Base-by-base conservation (phyloP, 345 rosid genomes). In the Geranium brycei region DNA sequence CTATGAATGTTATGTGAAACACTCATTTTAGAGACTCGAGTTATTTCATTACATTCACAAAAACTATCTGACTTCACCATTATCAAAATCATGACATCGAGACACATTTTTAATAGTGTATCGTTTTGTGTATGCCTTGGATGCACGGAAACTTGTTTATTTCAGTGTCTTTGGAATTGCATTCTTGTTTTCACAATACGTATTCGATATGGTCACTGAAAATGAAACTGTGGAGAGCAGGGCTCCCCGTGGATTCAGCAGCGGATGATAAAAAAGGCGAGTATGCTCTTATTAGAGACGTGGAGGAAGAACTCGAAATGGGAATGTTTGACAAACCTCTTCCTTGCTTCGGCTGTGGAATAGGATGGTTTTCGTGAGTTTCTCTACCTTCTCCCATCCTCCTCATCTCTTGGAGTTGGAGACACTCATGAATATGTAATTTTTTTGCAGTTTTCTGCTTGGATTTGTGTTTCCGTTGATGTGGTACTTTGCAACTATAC, bases 241-340 rank as follows among this genome's bases (percentile, higher is more conserved):
- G 53, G 53, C 14, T 47, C 53, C 11, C 15, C 3, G 53, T 8
- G 53, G 53, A 38, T 10, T 23, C 28, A 23, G 11, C 6, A 38
- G 47, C 11, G 47, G 11, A 47, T 13, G 53, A 47, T 47, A 47
- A 47, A 68, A 82, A 78, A 8, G 92, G 83, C 0, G 78, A 77
- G 61, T 87, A 93, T 79, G 32, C 41, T 65, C 82, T 58, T 60
- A 72, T 88, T 62, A 58, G 75, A 63, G 85, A 68, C 61, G 80
- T 58, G 2, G 96, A 82, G 65, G 75, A 78, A 11, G 75, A 78
- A 11, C 70, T 81, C 31, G 72, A 79, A 63, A 66, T 89, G 7
- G 65, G 31, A 12, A 47, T 41, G 18, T 61, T 56, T 10, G 72
- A 67, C 38, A 67, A 66, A 61, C 76, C 74, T 11, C 72, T 76